Conservation (phyloP, 257 asterid genomes). For the Primulina eburnea region DNA sequence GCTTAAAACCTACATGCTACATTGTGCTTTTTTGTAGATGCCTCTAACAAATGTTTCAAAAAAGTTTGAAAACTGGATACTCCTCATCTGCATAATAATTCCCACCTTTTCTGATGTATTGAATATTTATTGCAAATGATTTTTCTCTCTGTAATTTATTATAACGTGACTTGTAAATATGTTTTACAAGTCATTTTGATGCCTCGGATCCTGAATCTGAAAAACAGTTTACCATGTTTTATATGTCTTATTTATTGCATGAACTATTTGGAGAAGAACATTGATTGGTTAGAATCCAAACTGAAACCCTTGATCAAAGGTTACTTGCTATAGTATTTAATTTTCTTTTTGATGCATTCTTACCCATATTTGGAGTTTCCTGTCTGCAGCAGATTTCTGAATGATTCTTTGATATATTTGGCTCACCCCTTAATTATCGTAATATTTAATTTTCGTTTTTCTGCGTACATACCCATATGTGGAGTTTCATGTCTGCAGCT, state of each 20-base stretch:
- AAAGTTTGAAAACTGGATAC: background rate
- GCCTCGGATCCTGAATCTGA: constrained; percentile 10
- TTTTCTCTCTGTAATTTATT: background rate
- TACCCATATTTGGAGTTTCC: background rate
- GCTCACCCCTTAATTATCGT: constrained; percentile 2
- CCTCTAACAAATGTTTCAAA: background rate
- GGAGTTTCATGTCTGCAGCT: background rate
- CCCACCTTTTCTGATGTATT: background rate
- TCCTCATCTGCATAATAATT: constrained; percentile 1
- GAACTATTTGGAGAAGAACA: constrained; percentile 92
- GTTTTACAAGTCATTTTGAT: constrained; percentile 14
- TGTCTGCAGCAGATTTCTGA: constrained; percentile 8
- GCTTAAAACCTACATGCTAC: background rate
- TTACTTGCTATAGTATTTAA: constrained; percentile 28
- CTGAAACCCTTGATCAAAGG: constrained; percentile 88
- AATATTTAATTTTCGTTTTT: constrained; percentile 19
- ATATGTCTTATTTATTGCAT: constrained; percentile 95
- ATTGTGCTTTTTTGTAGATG: background rate
- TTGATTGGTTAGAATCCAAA: constrained; percentile 86
- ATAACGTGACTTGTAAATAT: background rate
- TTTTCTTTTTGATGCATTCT: constrained; percentile 13
- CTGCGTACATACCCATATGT: constrained; percentile 10
- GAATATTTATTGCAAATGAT: background rate
- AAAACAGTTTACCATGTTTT: constrained; percentile 18
- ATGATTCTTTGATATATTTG: background rate